Evolutionary conservation across 2,329 filamentous ascomycete species (phyloP).

Genomic region (Aspergillus unguis): DNA sequence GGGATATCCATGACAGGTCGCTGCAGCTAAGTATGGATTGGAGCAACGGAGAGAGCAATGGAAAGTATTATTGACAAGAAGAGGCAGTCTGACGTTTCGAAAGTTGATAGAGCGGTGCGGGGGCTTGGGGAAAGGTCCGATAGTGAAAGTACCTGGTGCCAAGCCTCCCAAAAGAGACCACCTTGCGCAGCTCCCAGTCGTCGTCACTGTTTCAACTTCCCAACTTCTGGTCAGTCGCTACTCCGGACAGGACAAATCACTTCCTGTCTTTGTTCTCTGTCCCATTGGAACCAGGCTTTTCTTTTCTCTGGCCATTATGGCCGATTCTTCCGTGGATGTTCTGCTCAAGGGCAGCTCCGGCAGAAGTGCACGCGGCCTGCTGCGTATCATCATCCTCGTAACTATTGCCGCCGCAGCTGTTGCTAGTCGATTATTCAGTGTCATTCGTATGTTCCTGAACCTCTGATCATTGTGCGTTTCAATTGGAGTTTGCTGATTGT

Average conservation of each 20-base stretch:
- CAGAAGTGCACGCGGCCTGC: conserved; percentile 75
- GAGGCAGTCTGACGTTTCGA: neutral
- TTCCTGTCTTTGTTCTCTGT: conserved; percentile 26
- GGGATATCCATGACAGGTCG: conserved; percentile 27
- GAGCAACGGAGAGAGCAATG: neutral
- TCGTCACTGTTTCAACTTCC: conserved; percentile 22
- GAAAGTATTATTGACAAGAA: neutral
- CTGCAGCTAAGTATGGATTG: neutral
- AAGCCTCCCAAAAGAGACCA: conserved; percentile 43
- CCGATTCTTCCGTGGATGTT: conserved; percentile 48
- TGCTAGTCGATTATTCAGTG: conserved; percentile 92
- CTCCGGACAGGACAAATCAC: conserved; percentile 16
- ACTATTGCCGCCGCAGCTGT: conserved; percentile 90
- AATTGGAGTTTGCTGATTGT: neutral
- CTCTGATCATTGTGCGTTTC: neutral
- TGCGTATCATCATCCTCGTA: conserved; percentile 84
- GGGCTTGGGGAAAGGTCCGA: conserved; percentile 32
- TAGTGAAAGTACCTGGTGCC: conserved; percentile 26
- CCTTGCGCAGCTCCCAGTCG: conserved; percentile 37
- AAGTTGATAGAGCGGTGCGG: conserved; percentile 21
- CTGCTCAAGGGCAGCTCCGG: conserved; percentile 75
- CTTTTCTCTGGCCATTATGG: conserved; percentile 43
- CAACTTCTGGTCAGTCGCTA: conserved; percentile 22
- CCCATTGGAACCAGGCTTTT: conserved; percentile 31
- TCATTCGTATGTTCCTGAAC: conserved; percentile 73